Percentiles rank a stretch among this genome's conserved stretches.
phyloP scores from a whole-genome alignment of 2,329 filamentous ascomycete genomes.

The Hypoxylon sp. region DNA sequence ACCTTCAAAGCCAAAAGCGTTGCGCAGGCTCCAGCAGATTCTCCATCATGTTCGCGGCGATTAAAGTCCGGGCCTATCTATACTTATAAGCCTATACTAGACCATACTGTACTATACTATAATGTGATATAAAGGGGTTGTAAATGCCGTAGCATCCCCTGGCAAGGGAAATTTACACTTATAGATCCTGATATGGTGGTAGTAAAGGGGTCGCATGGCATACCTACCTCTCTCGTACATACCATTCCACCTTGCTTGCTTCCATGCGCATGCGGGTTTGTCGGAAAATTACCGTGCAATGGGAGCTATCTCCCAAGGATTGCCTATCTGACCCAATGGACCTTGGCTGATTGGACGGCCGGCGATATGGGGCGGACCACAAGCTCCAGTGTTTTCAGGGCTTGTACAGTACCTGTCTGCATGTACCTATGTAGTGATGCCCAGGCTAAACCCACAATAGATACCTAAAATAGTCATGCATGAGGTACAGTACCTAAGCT shows the following conservation, averaged over 20 bases:
- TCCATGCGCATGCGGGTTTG: too few species aligned
- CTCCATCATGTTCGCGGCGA: conserved; percentile 58
- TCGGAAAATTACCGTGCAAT: neutral
- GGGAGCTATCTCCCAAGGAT: conserved; percentile 26
- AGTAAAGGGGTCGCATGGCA: neutral
- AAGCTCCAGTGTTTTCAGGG: conserved; percentile 12
- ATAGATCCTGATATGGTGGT: neutral
- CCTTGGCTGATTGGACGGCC: conserved; percentile 29
- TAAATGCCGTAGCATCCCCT: neutral
- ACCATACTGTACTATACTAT: neutral
- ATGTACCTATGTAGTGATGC: conserved; percentile 18
- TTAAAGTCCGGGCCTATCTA: conserved; percentile 18
- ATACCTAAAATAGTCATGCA: conserved; percentile 21
- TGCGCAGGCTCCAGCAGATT: conserved; percentile 59
- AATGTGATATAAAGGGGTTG: neutral
- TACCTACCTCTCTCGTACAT: neutral
- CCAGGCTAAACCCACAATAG: conserved; percentile 13
- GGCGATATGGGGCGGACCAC: conserved; percentile 15
- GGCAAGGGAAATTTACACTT: neutral
- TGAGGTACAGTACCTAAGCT: conserved; percentile 30
- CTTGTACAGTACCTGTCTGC: conserved; percentile 22
- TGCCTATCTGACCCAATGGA: conserved; percentile 36
- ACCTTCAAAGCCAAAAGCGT: conserved; percentile 54
- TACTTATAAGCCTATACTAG: neutral
- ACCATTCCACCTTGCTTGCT: too few species aligned